A percentile compares a stretch with the other conserved stretches of the same genome.
phyloP scores from a whole-genome alignment of 768 basidiomycete species.

The Phlegmacium glaucopus region DNA sequence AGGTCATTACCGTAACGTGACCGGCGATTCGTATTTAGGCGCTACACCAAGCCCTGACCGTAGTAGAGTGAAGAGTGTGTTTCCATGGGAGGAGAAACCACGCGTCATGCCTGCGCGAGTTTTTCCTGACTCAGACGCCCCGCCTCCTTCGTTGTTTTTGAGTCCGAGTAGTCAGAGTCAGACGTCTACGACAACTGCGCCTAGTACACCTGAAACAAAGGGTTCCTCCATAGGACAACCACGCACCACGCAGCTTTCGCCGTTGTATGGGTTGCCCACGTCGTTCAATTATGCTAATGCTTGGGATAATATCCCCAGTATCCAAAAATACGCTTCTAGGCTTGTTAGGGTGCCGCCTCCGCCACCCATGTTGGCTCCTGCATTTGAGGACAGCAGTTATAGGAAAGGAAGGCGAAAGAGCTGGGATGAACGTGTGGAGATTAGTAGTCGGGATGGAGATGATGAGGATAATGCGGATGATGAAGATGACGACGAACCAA shows the following conservation, averaged over 20 bases:
- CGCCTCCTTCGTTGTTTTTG: conserved; percentile 43
- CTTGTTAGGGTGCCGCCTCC: conserved; percentile 49
- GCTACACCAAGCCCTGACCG: conserved; percentile 60
- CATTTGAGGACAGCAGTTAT: conserved; percentile 45
- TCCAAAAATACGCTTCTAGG: conserved; percentile 69
- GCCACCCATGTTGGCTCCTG: conserved; percentile 39
- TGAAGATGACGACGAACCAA: conserved; percentile 43
- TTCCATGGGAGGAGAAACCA: conserved; percentile 92
- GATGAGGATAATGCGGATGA: conserved; percentile 74
- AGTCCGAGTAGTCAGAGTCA: conserved; percentile 32
- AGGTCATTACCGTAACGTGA: conserved; percentile 71
- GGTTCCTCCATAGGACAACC: conserved; percentile 13
- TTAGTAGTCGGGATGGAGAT: conserved; percentile 77
- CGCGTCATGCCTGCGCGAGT: conserved; percentile 65
- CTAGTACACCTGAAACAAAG: conserved; percentile 34
- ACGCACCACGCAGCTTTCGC: conserved; percentile 32
- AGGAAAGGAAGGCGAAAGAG: conserved; percentile 32
- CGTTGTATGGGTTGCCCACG: conserved; percentile 50
- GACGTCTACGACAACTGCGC: conserved; percentile 29
- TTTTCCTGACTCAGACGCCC: conserved; percentile 65
- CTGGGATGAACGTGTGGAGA: conserved; percentile 59
- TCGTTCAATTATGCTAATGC: conserved; percentile 71
- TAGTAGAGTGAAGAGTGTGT: conserved; percentile 70
- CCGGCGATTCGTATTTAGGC: conserved; percentile 41
- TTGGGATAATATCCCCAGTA: conserved; percentile 82